Evolutionary conservation across 257 asterid species (phyloP), one percentile per base, ranked within the genome.

Genomic region (Solanum lignicaule): DNA sequence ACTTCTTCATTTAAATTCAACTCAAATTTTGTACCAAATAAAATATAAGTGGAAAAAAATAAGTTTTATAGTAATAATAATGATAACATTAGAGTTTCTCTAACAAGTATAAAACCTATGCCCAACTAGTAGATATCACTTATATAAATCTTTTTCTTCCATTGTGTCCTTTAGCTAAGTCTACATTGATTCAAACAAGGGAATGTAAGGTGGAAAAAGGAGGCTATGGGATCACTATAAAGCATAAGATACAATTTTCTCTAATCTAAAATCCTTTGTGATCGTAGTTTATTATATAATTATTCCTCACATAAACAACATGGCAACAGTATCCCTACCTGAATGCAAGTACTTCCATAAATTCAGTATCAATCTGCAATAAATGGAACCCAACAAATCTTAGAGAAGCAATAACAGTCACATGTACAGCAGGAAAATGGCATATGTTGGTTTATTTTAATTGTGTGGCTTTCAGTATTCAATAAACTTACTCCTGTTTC

Each of bases 401-500:
- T 10, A 90, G 83, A 90, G 89, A 86, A 39, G 84, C 65, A 66
- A 82, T 48, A 82, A 48, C 20, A 10, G 7, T 46, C 20, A 20
- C 65, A 41, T 16, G 41, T 79, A 43, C 83, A 85, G 68, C 27
- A 58, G 84, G 39, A 86, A 27, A 31, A 73, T 41, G 9, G 23
- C 73, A 85, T 66, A 14, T 13, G 6, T 4, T 41, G 41, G 46
- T 31, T 71, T 33, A 76, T 73, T 33, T 60, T 85, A 5, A 32
- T 78, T 39, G 4, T 39, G 60, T 39, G 29, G 84, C 84, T n/a
- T 78, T 48, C 85, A 10, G 39, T 1, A 82, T 48, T 16, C 16
- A 1, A 39, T 20, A 65, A 52, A 90, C 94, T 91, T 92, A 94
- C 98, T 90, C 95, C 96, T 75, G 98, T 95, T 91, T 94, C 98